Base-by-base conservation (phyloP, 805 yeast species). In the Barnettozyma wickerhamii region DNA sequence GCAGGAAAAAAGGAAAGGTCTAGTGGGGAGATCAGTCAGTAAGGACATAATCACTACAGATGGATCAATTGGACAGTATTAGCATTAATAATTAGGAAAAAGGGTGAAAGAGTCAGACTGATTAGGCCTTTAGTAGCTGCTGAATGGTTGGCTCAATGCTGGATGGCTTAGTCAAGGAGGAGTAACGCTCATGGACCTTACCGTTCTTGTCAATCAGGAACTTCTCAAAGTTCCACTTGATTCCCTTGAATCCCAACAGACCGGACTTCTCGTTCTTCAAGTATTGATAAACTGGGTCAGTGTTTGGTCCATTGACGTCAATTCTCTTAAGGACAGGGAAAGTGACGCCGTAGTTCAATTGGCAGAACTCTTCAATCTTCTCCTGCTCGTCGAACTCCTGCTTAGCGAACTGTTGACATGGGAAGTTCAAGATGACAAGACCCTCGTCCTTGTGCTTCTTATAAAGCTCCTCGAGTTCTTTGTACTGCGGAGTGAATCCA, bases 251-350 rank as follows among this genome's bases (percentile, higher is more conserved):
- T n/a, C 95, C 88, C 14, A 84, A 65, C 17, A 68, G 45, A 19
- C 79, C 77, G 15, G 69, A 52, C 73, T 79, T 74, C 74, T 77
- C 60, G 13, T 69, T 69, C 70, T 93, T 91, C 61, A 91, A 74
- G 69, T 62, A 90, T 55, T 75, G 68, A 67, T 79, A 91, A 27
- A 91, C 89, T 15, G 91, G 87, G 58, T 85, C 90, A 15, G 87
- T 79, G 33, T 79, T 65, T 46, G 71, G 64, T 38, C 99, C 99
- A 62, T 91, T 93, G 52, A 93, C 98, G 31, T 90, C 89, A 45
- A 89, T 63, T 72, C 90, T 91, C 60, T 76, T 72, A 76, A 91
- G 67, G 24, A 91, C 74, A 23, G 96, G 96, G 81, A 93, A 91
- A 14, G 84, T 69, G 31, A 91, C 97, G 40, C 96, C 96, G 61